A percentile compares a stretch with the other conserved stretches of the same genome.
Conservation (phyloP, 108 stramenopile species). For the Nannochloropsis salina region DNA sequence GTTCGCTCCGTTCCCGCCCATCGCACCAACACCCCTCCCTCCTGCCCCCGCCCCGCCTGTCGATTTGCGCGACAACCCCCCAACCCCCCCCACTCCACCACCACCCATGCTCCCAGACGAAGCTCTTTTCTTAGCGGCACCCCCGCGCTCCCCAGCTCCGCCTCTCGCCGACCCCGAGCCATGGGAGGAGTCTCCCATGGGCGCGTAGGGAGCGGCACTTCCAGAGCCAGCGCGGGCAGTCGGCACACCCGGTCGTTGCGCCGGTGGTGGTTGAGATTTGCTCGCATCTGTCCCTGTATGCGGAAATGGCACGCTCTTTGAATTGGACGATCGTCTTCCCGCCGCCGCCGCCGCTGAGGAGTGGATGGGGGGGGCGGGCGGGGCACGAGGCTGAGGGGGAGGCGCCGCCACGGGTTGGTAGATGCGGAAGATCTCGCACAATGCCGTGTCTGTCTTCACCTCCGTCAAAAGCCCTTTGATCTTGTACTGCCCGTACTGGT, state of each 20-base stretch:
- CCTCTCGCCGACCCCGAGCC: not conserved
- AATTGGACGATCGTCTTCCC: not conserved
- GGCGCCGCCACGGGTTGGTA: not conserved
- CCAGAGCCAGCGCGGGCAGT: not conserved
- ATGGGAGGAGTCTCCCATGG: not conserved
- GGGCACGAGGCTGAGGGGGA: not conserved
- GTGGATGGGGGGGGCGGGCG: not conserved
- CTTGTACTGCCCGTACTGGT: slow-evolving; percentile 15
- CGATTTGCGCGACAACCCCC: not conserved
- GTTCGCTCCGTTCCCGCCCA: not conserved
- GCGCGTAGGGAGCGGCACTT: not conserved
- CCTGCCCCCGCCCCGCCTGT: not conserved
- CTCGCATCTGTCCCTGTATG: too few species aligned
- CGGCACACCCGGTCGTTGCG: not conserved
- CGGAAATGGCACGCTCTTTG: not conserved
- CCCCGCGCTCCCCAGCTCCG: not conserved
- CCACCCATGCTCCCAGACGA: not conserved
- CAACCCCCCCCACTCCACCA: not conserved
- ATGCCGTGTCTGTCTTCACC: not conserved
- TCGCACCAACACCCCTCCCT: not conserved
- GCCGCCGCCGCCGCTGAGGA: not conserved
- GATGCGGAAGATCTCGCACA: slow-evolving; percentile 5
- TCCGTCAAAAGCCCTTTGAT: not conserved
- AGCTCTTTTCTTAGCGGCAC: not conserved
- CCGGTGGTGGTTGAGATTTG: not conserved